Conservation (phyloP, 2,329 filamentous ascomycete genomes). For the Diaporthe sp. region DNA sequence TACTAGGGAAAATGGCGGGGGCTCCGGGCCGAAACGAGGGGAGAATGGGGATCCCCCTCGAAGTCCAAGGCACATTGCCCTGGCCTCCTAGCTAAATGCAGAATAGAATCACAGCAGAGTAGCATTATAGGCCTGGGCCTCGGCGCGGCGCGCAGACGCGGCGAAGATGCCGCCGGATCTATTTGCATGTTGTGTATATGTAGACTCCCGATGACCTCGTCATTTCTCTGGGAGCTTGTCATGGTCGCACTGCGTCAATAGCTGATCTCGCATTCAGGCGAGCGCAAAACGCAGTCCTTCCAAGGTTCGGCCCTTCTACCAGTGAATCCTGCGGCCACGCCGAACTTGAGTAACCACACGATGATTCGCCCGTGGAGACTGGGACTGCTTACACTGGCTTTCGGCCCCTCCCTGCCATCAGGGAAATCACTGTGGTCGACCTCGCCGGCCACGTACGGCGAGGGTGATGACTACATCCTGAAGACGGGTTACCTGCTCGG, state of each 20-base stretch:
- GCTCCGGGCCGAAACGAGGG: constrained; percentile 7
- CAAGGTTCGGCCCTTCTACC: constrained; percentile 10
- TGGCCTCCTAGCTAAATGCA: not conserved
- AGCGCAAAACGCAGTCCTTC: constrained; percentile 6
- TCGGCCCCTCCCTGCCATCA: not conserved
- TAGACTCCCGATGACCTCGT: not conserved
- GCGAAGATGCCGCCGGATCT: constrained; percentile 15
- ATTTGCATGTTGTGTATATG: not conserved
- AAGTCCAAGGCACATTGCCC: not conserved
- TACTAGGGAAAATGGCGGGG: not conserved
- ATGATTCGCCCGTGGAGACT: not conserved
- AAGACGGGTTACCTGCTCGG: constrained; percentile 61
- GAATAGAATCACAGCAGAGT: constrained; percentile 21
- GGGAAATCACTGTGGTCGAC: constrained; percentile 36
- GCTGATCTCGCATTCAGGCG: constrained; percentile 4
- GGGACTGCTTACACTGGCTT: not conserved
- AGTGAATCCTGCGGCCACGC: constrained; percentile 8
- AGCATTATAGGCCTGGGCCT: constrained; percentile 11
- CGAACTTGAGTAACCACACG: not conserved
- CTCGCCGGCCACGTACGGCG: constrained; percentile 35
- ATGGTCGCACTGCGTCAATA: constrained; percentile 18
- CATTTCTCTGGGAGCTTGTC: no score
- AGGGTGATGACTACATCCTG: constrained; percentile 44
- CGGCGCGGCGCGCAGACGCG: constrained; percentile 5
- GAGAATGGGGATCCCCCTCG: constrained; percentile 1